Evolutionary conservation across 352 stramenopile species (phyloP).

Genomic region (Aphanomyces cochlioides): DNA sequence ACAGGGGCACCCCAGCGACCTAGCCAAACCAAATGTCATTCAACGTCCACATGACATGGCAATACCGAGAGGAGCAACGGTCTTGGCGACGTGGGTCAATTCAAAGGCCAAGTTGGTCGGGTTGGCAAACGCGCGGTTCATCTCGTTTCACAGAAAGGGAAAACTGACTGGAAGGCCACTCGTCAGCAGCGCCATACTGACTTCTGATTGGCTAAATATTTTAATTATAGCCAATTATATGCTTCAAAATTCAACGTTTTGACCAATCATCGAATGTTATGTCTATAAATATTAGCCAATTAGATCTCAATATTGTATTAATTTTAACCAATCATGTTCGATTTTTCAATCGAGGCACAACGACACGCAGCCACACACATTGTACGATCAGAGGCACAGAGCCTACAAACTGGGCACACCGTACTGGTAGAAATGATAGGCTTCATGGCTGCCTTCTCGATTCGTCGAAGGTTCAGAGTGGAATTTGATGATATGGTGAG

Average conservation of each 20-base stretch:
- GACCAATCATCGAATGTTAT: not conserved
- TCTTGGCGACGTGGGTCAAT: constrained; percentile 9
- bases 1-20: constrained; percentile 51
- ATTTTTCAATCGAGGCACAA: not conserved
- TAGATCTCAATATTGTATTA: not conserved
- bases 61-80: constrained; percentile 11
- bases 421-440: no score
- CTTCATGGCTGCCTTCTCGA: no score
- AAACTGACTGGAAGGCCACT: constrained; percentile 9
- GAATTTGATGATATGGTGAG: no score
- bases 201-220: constrained; percentile 8
- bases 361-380: no score
- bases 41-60: not conserved
- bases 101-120: constrained; percentile 17
- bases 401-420: no score
- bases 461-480: no score
- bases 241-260: not conserved
- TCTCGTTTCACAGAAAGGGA: not conserved
- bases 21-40: constrained; percentile 19
- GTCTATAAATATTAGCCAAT: no score
- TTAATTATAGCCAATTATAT: not conserved
- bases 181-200: not conserved
- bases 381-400: no score
- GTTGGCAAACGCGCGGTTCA: constrained; percentile 20
- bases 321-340: not conserved